Evolutionary conservation across 805 yeast genomes (phyloP), one percentile per base, ranked within the genome.

Genomic region (Grigorovia humatica): DNA sequence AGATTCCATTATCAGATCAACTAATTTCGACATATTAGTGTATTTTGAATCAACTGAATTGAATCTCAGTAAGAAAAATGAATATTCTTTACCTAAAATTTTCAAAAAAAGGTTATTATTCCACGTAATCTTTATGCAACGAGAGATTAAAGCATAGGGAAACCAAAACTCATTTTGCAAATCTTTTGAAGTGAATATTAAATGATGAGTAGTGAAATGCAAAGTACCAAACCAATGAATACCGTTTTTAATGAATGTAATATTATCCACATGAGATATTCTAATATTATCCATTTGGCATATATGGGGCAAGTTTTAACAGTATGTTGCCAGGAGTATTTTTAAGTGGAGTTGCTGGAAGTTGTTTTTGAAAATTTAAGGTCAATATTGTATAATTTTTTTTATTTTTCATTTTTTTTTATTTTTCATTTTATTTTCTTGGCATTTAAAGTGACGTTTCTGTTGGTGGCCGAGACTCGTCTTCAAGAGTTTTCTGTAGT

Each of bases 111-210:
- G 79, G 12, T 27, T 38, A 20, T 44, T 42, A 27, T 38, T 32
- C 27, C 13, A 48, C 45, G 19, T 47, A 20, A 13, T 52, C 70
- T 64, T 79, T 57, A 77, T 77, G 1, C 84, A 80, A 47, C 73
- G 74, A 47, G 80, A 83, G 35, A 90, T 81, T 55, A 89, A 79
- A 1, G 97, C 96, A 66, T 88, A 91, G 53, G 95, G 85, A 32
- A 88, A 76, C 99, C 98, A 93, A 32, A 88, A 78, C 65, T 93
- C 98, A 52, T 81, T 72, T 9, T 58, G 58, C 23, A 58, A 64
- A 57, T 54, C 56, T 3, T 52, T 54, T 35, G 72, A 69, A 5
- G 54, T 44, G 64, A 85, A 85, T 40, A 85, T 85, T 59, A 86
- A 66, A 68, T 86, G 93, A 63, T 85, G 90, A 6, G 87, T 79